These are phyloP conservation scores for Monilinia vaccinii-corymbosi DNA, from an alignment of 2,329 filamentous ascomycete genomes.

Conservation along the genomic window DNA sequence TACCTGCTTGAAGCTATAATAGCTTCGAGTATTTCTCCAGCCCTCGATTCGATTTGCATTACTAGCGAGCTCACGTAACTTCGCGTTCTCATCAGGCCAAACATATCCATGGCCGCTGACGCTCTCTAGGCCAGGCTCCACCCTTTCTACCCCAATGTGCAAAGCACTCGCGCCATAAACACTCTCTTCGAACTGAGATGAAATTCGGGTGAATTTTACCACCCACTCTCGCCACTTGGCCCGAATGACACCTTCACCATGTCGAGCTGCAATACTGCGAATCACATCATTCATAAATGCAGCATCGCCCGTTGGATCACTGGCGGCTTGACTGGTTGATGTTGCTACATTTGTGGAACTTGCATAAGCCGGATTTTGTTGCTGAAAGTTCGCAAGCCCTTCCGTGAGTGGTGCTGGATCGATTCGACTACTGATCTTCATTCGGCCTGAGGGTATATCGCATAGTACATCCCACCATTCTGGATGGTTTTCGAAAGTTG, in stretches of 20 bases:
- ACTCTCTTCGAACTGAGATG: slow-evolving; percentile 88
- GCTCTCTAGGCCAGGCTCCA: slow-evolving; percentile 46
- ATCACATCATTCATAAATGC: slow-evolving; percentile 83
- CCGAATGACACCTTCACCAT: slow-evolving; percentile 82
- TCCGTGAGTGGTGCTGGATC: slow-evolving; percentile 76
- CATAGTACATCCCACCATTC: slow-evolving; percentile 99
- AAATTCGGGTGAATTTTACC: slow-evolving; percentile 84
- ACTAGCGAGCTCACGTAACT: slow-evolving; percentile 77
- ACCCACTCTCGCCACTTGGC: slow-evolving; percentile 94
- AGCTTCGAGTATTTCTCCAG: slow-evolving; percentile 91
- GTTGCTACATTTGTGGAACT: slow-evolving; percentile 37
- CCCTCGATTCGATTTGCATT: slow-evolving; percentile 92
- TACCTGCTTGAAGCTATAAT: slow-evolving; percentile 90
- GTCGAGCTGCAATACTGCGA: slow-evolving; percentile 72
- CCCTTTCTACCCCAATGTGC: slow-evolving; percentile 71
- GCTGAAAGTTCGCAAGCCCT: slow-evolving; percentile 78
- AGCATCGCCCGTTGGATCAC: slow-evolving; percentile 75
- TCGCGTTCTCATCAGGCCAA: slow-evolving; percentile 76
- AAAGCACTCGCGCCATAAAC: slow-evolving; percentile 91
- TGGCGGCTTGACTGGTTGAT: slow-evolving; percentile 25
- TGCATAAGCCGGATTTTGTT: slow-evolving; percentile 56
- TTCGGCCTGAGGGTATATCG: slow-evolving; percentile 81
- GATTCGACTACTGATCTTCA: slow-evolving; percentile 88
- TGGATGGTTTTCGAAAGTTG: slow-evolving; percentile 85
- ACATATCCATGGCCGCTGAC: slow-evolving; percentile 86